phyloP scores from a whole-genome alignment of 192 early-diverging fungal genomes.

The Coemansia sp. region DNA sequence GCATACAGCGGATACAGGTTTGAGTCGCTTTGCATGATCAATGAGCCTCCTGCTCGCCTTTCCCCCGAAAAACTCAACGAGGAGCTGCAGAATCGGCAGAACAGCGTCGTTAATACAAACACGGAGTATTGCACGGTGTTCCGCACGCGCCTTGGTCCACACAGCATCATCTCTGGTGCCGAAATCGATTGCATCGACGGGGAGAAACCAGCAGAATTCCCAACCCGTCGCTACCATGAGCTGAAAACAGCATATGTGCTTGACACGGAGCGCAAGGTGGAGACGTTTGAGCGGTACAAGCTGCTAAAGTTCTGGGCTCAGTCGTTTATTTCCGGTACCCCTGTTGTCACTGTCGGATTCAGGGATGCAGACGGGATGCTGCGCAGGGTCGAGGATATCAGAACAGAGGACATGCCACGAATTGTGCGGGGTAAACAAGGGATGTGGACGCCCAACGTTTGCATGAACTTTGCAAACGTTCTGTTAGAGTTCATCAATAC shows the following conservation, averaged over 20 bases:
- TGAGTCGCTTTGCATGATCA: conserved; percentile 73
- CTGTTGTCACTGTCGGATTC: conserved; percentile 80
- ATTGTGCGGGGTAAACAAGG: conserved; percentile 65
- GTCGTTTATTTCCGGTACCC: conserved; percentile 88
- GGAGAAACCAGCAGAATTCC: conserved; percentile 53
- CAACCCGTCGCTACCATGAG: conserved; percentile 73
- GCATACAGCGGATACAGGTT: conserved; percentile 91
- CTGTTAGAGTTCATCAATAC: conserved; percentile 54
- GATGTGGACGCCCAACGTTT: conserved; percentile 83
- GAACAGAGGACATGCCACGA: conserved; percentile 80
- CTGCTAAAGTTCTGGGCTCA: conserved; percentile 92
- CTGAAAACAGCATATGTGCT: conserved; percentile 69
- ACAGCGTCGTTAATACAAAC: conserved; percentile 71
- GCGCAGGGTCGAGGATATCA: conserved; percentile 58
- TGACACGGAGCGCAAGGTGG: conserved; percentile 41
- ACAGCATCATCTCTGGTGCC: conserved; percentile 79
- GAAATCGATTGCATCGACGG: conserved; percentile 86
- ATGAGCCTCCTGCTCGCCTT: conserved; percentile 52
- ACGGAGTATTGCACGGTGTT: conserved; percentile 89
- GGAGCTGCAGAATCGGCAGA: not conserved
- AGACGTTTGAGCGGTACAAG: conserved; percentile 77
- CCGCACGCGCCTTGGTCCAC: conserved; percentile 68
- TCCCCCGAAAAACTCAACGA: conserved; percentile 15
- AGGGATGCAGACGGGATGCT: conserved; percentile 70
- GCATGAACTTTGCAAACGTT: conserved; percentile 77